Conservation (phyloP, 2,329 filamentous ascomycete genomes). For the Alternaria panax region DNA sequence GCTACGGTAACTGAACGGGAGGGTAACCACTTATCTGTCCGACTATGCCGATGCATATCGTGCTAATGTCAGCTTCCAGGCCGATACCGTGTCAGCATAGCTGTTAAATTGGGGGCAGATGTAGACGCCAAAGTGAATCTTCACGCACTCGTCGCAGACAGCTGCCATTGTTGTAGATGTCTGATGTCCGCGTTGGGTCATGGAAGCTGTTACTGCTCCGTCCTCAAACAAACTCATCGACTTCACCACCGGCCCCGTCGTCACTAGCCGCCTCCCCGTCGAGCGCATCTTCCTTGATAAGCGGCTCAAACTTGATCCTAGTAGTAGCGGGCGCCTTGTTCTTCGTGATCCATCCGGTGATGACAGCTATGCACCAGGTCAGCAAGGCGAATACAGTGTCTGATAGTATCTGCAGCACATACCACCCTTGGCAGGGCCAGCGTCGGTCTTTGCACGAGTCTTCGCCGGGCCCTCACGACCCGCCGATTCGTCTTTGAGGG, state of each 20-base stretch:
- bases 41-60: not conserved
- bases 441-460: conserved; percentile 2
- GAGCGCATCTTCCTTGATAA: not conserved
- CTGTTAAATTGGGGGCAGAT: not conserved
- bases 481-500: conserved; percentile 33
- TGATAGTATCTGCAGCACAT: not conserved
- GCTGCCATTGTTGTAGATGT: not conserved
- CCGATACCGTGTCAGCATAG: not conserved
- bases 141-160: not conserved
- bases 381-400: not conserved
- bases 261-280: not conserved
- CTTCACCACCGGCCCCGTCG: not conserved
- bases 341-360: conserved; percentile 26
- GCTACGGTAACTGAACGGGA: not conserved
- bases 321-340: conserved; percentile 6
- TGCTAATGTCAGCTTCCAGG: not conserved
- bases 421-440: not conserved
- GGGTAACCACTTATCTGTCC: not conserved
- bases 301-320: conserved; percentile 21
- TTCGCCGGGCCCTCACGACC: conserved; percentile 5
- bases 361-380: not conserved
- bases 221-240: not conserved
- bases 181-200: not conserved
- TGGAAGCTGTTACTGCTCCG: too few relatives aligned
- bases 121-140: not conserved